Evolutionary conservation across 257 asterid species (phyloP).

Genomic region (Apocynum venetum): DNA sequence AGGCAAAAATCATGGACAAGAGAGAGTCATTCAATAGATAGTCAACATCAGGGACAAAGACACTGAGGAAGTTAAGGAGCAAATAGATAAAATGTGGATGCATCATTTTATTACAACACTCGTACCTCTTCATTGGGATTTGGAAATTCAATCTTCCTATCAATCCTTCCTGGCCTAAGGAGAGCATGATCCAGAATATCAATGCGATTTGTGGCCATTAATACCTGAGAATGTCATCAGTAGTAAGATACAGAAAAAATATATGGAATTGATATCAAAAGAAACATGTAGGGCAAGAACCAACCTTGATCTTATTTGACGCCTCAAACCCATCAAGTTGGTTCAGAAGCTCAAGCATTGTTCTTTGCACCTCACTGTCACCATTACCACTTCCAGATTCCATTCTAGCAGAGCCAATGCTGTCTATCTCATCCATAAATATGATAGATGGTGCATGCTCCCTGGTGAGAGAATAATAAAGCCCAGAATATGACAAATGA

Average conservation of each 20-base stretch:
- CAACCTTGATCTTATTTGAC: conserved; percentile 76
- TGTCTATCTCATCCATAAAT: conserved; percentile 92
- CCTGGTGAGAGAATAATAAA: conserved; percentile 27
- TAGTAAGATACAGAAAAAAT: neutral
- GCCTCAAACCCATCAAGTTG: conserved; percentile 97
- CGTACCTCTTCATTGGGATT: conserved; percentile 85
- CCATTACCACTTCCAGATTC: conserved; percentile 92
- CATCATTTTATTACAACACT: neutral
- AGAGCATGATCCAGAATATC: conserved; percentile 92
- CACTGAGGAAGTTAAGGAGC: neutral
- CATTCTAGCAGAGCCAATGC: conserved; percentile 89
- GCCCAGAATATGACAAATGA: neutral
- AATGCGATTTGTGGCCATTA: conserved; percentile 91
- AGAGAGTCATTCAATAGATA: neutral
- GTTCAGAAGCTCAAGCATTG: conserved; percentile 91
- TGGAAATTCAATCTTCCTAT: conserved; percentile 90
- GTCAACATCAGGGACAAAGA: neutral
- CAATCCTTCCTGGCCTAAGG: conserved; percentile 87
- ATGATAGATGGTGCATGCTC: conserved; percentile 94
- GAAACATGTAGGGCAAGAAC: neutral
- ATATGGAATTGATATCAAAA: neutral
- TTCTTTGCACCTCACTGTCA: conserved; percentile 90
- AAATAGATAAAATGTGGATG: neutral
- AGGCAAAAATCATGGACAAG: neutral
- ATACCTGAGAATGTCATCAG: conserved; percentile 40